These are phyloP conservation scores for Ampelocalamus luodianensis DNA, from an alignment of 176 grass and related monocot genomes.

Conservation along the genomic window DNA sequence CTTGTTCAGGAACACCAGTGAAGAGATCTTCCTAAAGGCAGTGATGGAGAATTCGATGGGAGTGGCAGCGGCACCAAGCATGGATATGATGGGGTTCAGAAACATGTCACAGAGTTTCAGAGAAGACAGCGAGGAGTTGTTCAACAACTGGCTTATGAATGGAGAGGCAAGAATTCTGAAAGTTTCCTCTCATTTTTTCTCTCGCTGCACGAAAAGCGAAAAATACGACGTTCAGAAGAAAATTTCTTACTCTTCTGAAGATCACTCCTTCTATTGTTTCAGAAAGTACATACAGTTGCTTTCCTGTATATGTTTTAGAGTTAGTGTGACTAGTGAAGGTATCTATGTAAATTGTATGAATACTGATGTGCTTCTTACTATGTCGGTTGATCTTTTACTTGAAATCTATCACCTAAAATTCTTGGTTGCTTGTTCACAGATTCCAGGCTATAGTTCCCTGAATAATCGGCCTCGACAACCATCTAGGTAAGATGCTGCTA, in stretches of 20 bases:
- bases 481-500: conserved; percentile 53
- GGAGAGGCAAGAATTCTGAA: conserved; percentile 65
- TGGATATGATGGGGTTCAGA: conserved; percentile 75
- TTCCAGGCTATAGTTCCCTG: conserved; percentile 58
- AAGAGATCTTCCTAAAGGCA: conserved; percentile 77
- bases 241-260: not conserved
- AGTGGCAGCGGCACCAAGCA: conserved; percentile 49
- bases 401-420: conserved; percentile 20
- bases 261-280: not conserved
- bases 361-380: conserved; percentile 6
- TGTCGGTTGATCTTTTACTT: conserved; percentile 19
- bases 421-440: conserved; percentile 50
- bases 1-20: conserved; percentile 74
- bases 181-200: not conserved
- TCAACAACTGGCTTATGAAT: conserved; percentile 80
- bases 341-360: not conserved
- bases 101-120: conserved; percentile 59
- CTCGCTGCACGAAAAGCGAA: not conserved
- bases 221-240: conserved; percentile 19
- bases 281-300: not conserved
- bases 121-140: conserved; percentile 75
- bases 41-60: conserved; percentile 70
- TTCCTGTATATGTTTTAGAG: not conserved
- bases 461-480: conserved; percentile 60
- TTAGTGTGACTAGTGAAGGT: conserved; percentile 8